Evolutionary conservation across 78 protist species (phyloP).

Genomic region (Monosiga brevicollis): DNA sequence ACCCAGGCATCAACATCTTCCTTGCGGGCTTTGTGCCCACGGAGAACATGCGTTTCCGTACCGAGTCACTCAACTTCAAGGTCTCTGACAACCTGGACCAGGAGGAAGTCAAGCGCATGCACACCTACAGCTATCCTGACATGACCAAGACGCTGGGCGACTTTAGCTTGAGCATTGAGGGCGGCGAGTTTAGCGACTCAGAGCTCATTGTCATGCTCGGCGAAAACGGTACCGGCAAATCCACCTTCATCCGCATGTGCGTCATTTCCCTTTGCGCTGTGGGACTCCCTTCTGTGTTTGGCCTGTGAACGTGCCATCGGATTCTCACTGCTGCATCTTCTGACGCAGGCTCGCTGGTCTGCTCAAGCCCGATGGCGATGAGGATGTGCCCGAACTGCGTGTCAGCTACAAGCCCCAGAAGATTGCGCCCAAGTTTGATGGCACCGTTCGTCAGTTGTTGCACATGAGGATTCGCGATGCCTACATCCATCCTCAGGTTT

Average conservation of each 20-base stretch:
- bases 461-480: constrained; percentile 73
- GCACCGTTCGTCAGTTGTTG: constrained; percentile 79
- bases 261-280: constrained; percentile 71
- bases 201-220: constrained; percentile 98
- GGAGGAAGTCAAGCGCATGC: constrained; percentile 41
- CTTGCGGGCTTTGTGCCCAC: constrained; percentile 96
- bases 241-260: constrained; percentile 96
- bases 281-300: background rate
- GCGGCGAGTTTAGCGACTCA: constrained; percentile 86
- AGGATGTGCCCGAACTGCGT: constrained; percentile 69
- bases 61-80: constrained; percentile 52
- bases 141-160: constrained; percentile 85
- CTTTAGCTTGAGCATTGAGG: constrained; percentile 2
- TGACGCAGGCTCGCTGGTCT: constrained; percentile 83
- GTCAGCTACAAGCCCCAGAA: constrained; percentile 98
- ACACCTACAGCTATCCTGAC: constrained; percentile 79
- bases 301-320: background rate
- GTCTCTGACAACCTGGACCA: constrained; percentile 44
- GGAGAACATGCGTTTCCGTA: constrained; percentile 99
- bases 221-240: constrained; percentile 99
- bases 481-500: constrained; percentile 77
- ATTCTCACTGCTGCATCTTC: background rate
- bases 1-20: constrained; percentile 94
- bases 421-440: constrained; percentile 89
- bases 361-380: constrained; percentile 12